These are phyloP conservation scores for Yarrowia phangngaensis DNA, from an alignment of 805 yeast species.

Conservation along the genomic window DNA sequence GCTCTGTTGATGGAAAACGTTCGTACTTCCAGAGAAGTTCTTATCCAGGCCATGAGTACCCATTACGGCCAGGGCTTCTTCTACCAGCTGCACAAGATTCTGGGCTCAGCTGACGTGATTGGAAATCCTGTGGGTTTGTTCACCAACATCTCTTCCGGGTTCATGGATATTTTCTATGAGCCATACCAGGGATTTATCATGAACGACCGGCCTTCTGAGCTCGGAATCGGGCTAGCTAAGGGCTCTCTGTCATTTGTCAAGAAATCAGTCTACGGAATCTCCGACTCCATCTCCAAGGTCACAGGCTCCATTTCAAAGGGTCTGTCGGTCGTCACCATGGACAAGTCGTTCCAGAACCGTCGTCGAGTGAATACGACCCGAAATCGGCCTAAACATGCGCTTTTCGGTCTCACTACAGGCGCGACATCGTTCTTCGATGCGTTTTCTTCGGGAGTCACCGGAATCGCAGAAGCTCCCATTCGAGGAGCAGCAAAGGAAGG, in stretches of 20 bases:
- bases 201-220: conserved; percentile 92
- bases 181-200: conserved; percentile 94
- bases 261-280: conserved; percentile 89
- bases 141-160: conserved; percentile 90
- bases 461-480: conserved; percentile 85
- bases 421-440: conserved; percentile 88
- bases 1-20: conserved; percentile 85
- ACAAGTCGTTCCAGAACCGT: conserved; percentile 78
- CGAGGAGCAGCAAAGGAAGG: conserved; percentile 89
- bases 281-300: conserved; percentile 88
- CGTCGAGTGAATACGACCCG: conserved; percentile 59
- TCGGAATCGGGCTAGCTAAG: conserved; percentile 92
- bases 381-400: conserved; percentile 77
- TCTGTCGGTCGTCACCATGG: conserved; percentile 83
- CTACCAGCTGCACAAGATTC: conserved; percentile 83
- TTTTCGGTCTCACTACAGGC: conserved; percentile 78
- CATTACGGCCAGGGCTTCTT: conserved; percentile 92
- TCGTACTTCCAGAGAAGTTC: conserved; percentile 74
- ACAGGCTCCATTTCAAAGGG: conserved; percentile 96
- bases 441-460: conserved; percentile 79
- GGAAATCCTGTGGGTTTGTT: conserved; percentile 98
- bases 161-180: conserved; percentile 92
- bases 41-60: conserved; percentile 64
- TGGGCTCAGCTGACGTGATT: conserved; percentile 93
- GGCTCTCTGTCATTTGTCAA: conserved; percentile 93